phyloP scores from a whole-genome alignment of 495 filamentous ascomycete genomes.

The Annulohypoxylon maeteangense region DNA sequence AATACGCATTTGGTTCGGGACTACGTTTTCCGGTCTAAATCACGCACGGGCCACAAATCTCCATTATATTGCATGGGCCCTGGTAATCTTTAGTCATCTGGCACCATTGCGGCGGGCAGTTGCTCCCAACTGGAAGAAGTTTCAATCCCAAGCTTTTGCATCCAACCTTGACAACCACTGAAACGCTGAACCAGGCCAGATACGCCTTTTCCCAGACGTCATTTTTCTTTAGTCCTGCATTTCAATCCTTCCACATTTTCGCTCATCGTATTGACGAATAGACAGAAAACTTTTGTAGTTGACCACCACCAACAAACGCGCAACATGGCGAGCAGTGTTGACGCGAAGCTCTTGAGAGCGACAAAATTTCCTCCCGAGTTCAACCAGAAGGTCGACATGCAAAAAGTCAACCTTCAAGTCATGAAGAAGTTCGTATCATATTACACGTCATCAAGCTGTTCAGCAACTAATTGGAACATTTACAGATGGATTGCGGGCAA shows the following conservation, averaged over 20 bases:
- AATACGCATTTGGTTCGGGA: conserved; percentile 3
- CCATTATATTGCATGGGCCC: background rate
- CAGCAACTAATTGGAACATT: conserved; percentile 36
- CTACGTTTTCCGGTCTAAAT: background rate
- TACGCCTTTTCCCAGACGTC: conserved; percentile 43
- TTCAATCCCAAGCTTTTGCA: conserved; percentile 21
- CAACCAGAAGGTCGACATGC: conserved; percentile 94
- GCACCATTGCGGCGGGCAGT: conserved; percentile 7
- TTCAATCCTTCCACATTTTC: conserved; percentile 29
- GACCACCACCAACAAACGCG: background rate
- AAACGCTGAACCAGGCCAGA: conserved; percentile 31
- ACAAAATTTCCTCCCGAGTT: conserved; percentile 97
- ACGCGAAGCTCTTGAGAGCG: conserved; percentile 85
- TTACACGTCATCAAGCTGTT: background rate
- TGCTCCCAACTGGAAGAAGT: conserved; percentile 20
- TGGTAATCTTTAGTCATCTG: conserved; percentile 20
- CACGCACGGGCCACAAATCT: background rate
- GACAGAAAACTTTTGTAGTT: background rate
- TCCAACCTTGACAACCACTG: conserved; percentile 27
- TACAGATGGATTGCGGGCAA: conserved; percentile 89
- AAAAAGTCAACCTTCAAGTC: conserved; percentile 94
- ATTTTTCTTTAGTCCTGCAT: conserved; percentile 37
- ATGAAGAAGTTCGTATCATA: conserved; percentile 84
- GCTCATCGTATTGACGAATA: background rate
- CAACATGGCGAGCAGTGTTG: conserved; percentile 77